Conservation (phyloP, 2,329 filamentous ascomycete genomes). For the Penicillium sp. region DNA sequence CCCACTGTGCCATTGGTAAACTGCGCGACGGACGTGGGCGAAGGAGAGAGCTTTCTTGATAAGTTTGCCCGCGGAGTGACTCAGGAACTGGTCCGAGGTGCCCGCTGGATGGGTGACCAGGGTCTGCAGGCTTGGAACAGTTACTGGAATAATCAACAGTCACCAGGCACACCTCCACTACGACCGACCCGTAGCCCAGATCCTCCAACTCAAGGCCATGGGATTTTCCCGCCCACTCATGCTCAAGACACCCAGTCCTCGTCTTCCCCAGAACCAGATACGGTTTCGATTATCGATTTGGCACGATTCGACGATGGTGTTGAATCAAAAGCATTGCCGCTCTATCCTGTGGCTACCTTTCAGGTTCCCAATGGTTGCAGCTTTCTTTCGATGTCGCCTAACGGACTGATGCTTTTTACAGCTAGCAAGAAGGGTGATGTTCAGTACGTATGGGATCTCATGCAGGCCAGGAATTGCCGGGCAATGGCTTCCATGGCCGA, state of each 20-base stretch:
- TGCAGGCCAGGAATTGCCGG: slow-evolving; percentile 44
- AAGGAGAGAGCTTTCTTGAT: slow-evolving; percentile 45
- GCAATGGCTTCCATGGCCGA: slow-evolving; percentile 36
- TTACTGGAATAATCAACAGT: slow-evolving; percentile 46
- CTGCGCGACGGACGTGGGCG: slow-evolving; percentile 44
- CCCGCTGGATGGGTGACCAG: slow-evolving; percentile 47
- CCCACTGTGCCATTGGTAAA: slow-evolving; percentile 40
- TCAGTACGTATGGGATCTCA: slow-evolving; percentile 48
- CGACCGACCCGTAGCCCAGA: slow-evolving; percentile 30
- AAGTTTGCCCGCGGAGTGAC: slow-evolving; percentile 47
- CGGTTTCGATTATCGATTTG: slow-evolving; percentile 45
- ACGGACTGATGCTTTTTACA: slow-evolving; percentile 44
- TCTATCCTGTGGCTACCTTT: slow-evolving; percentile 42
- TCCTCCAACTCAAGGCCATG: slow-evolving; percentile 28
- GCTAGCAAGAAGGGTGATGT: slow-evolving; percentile 47
- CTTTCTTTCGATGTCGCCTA: slow-evolving; percentile 46
- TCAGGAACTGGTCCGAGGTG: slow-evolving; percentile 46
- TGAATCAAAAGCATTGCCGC: slow-evolving; percentile 31
- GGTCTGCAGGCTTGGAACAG: slow-evolving; percentile 47
- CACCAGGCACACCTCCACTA: slow-evolving; percentile 24
- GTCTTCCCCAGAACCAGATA: slow-evolving; percentile 37
- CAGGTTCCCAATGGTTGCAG: slow-evolving; percentile 47
- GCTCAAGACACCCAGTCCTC: slow-evolving; percentile 37
- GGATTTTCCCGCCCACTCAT: slow-evolving; percentile 44
- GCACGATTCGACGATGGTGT: slow-evolving; percentile 39